Base-by-base conservation (phyloP, 306 rosid genomes). In the Carpinus viminea region DNA sequence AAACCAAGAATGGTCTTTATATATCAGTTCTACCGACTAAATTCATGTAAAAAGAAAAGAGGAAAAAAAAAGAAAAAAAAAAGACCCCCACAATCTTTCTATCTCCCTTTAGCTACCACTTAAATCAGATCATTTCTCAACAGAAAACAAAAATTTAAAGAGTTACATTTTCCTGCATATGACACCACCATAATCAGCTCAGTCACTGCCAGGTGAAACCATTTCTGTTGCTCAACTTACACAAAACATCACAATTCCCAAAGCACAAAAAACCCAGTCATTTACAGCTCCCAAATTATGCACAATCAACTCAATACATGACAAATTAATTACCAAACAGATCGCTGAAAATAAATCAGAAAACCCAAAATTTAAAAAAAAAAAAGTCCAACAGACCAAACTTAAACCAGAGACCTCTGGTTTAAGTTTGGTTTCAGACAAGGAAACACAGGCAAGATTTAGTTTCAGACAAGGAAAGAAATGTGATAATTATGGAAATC, bases 101-200 rank as follows among this genome's bases (percentile, higher is more conserved):
- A 76, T 20, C 20, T 12, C n/a, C 68, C 46, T 11, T 41, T 59
- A 46, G 50, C 15, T 48, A 62, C 26, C 51, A 6, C 45, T 18
- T 50, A 34, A 34, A 76, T 65, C 20, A 18, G 34, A 64, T 13
- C 46, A 10, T 15, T 62, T 36, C 82, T 51, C 21, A 21, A 52
- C 7, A 62, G 71, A 9, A 66, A 66, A 41, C 9, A 18, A 36
- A 18, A 59, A 59, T 48, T 59, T 26, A 20, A 31, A 3, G 50
- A 41, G 11, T 66, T 0, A 17, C 46, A 36, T 43, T 66, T 66
- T 38, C 12, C 50, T 18, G 15, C 43, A 45, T 15, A 73, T n/a
- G 52, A 53, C 48, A 80, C 54, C 7, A n/a, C n/a, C 20, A 55
- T 24, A 64, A 26, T 5, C n/a, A 64, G 34, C 69, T 43, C 83